Conservation (phyloP, 2,329 filamentous ascomycete species). For the Aureobasidium musti region DNA sequence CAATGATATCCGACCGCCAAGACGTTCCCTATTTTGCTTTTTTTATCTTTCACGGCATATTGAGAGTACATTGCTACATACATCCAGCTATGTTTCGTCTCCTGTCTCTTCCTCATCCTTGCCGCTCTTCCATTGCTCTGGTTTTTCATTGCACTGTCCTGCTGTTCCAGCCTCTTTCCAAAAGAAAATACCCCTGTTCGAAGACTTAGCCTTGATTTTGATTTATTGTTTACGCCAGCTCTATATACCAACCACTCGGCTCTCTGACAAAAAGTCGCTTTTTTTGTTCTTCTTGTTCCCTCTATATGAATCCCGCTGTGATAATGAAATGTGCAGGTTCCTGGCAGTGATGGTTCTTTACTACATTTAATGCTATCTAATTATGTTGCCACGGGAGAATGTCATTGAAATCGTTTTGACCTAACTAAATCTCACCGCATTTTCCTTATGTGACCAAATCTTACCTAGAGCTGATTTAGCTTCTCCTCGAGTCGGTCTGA, state of each 20-base stretch:
- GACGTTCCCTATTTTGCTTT: conserved; percentile 28
- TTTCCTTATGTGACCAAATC: not conserved
- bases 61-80: conserved; percentile 27
- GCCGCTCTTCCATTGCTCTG: conserved; percentile 30
- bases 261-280: conserved; percentile 22
- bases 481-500: not conserved
- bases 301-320: not conserved
- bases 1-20: conserved; percentile 27
- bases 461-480: too few species aligned
- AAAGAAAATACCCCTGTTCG: conserved; percentile 23
- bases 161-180: conserved; percentile 24
- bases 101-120: conserved; percentile 16
- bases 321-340: not conserved
- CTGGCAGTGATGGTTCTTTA: too few species aligned
- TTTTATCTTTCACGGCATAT: conserved; percentile 1
- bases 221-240: conserved; percentile 25
- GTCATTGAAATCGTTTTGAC: not conserved
- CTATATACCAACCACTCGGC: conserved; percentile 26
- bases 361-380: not conserved
- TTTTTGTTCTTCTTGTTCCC: not conserved
- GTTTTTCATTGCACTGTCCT: conserved; percentile 22
- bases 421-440: not conserved
- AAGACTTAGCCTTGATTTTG: conserved; percentile 26
- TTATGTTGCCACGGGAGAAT: too few species aligned
- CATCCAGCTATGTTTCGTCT: not conserved